phyloP scores from a whole-genome alignment of 352 stramenopile species.

The Pythium phragmiticola region DNA sequence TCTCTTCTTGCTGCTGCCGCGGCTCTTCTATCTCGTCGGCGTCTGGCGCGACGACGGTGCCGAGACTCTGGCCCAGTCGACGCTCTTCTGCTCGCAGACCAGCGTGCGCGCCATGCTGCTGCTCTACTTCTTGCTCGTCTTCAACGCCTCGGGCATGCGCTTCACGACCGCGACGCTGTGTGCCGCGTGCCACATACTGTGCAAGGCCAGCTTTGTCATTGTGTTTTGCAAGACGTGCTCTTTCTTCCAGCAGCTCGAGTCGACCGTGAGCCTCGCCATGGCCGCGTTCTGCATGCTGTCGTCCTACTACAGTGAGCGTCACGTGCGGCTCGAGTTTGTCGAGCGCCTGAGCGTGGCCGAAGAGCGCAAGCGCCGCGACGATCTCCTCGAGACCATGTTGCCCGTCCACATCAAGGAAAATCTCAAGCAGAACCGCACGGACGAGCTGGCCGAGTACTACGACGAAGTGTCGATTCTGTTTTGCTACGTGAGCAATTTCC shows the following conservation, averaged over 20 bases:
- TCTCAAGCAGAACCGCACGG: constrained; percentile 66
- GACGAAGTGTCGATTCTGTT: constrained; percentile 84
- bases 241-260: constrained; percentile 51
- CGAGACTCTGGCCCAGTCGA: constrained; percentile 17
- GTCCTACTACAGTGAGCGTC: constrained; percentile 60
- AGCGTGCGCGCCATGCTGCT: constrained; percentile 54
- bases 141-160: constrained; percentile 65
- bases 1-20: constrained; percentile 47
- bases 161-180: constrained; percentile 61
- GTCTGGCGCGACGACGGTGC: constrained; percentile 32
- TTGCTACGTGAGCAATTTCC: constrained; percentile 83
- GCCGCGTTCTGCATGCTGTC: constrained; percentile 68
- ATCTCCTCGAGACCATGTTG: constrained; percentile 75
- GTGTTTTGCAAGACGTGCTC: constrained; percentile 48
- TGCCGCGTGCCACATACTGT: constrained; percentile 40
- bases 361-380: constrained; percentile 65
- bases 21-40: constrained; percentile 40
- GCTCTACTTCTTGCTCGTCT: constrained; percentile 57
- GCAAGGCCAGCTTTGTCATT: constrained; percentile 49
- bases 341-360: constrained; percentile 56
- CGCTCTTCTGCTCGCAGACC: constrained; percentile 57
- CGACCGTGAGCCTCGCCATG: constrained; percentile 49
- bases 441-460: constrained; percentile 67
- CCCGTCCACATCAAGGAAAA: constrained; percentile 75
- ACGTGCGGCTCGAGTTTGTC: constrained; percentile 68